Conservation (phyloP, 176 grass and related monocot species). For the Aegilops longissima region DNA sequence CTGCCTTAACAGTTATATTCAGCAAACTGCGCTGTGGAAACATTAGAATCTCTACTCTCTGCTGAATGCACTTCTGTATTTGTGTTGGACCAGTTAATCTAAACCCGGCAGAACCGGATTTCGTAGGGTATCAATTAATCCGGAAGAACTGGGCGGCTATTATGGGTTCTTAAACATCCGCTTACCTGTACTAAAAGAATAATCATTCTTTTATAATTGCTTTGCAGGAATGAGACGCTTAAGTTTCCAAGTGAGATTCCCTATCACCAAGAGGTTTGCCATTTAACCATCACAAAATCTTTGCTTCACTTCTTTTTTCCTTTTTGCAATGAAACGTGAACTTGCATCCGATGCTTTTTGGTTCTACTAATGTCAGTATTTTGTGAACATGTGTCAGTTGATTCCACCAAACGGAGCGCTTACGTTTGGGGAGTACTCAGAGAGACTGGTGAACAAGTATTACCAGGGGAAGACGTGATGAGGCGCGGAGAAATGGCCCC, state of each 20-base stretch:
- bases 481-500: neutral
- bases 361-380: neutral
- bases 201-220: neutral
- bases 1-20: neutral
- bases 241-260: constrained; percentile 64
- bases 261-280: constrained; percentile 79
- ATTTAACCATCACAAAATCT: neutral
- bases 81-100: neutral
- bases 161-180: neutral
- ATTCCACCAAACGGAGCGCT: constrained; percentile 65
- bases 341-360: neutral
- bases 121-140: neutral
- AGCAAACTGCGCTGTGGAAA: neutral
- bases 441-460: constrained; percentile 71
- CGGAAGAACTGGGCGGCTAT: neutral
- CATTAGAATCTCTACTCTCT: neutral
- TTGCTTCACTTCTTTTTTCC: neutral
- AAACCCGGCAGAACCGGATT: neutral
- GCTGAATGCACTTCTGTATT: neutral
- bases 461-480: constrained; percentile 43
- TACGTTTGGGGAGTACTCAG: constrained; percentile 89
- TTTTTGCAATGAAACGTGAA: neutral
- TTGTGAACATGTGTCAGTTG: constrained; percentile 43
- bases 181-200: neutral
- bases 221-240: constrained; percentile 73